These are phyloP conservation scores for Lactarius tabidus DNA, from an alignment of 768 basidiomycete genomes.

Conservation along the genomic window DNA sequence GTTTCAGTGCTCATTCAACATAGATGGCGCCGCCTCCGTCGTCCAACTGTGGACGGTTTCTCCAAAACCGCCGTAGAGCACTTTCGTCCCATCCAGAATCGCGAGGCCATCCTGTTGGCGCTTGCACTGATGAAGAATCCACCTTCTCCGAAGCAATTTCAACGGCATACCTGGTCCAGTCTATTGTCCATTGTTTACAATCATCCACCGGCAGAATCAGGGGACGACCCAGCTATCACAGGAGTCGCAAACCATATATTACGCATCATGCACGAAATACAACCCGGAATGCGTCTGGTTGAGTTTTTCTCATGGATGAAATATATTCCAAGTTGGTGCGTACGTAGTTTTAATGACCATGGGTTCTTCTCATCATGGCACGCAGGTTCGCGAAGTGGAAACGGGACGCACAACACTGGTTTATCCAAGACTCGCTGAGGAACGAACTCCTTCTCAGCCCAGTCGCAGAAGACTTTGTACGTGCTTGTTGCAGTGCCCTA, in stretches of 20 bases:
- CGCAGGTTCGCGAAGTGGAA: background rate
- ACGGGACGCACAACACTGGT: background rate
- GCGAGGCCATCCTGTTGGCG: background rate
- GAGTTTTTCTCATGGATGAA: background rate
- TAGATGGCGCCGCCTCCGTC: background rate
- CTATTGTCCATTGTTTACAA: slow-evolving; percentile 25
- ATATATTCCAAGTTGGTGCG: background rate
- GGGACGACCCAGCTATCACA: background rate
- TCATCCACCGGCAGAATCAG: slow-evolving; percentile 14
- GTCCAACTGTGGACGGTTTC: background rate
- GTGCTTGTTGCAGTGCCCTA: background rate
- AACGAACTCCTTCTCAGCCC: background rate
- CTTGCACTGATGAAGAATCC: slow-evolving; percentile 31
- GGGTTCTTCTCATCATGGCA: background rate
- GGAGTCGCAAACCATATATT: background rate
- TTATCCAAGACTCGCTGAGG: background rate
- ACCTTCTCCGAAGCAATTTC: slow-evolving; percentile 28
- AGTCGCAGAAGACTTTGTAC: background rate
- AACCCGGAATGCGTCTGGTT: background rate
- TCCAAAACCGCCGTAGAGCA: background rate
- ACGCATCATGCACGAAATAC: background rate
- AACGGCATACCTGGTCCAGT: slow-evolving; percentile 31
- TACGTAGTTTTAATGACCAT: background rate
- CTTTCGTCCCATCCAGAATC: background rate
- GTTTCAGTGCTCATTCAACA: background rate